Conservation (phyloP, 257 asterid genomes). For the Solanum lignicaule region DNA sequence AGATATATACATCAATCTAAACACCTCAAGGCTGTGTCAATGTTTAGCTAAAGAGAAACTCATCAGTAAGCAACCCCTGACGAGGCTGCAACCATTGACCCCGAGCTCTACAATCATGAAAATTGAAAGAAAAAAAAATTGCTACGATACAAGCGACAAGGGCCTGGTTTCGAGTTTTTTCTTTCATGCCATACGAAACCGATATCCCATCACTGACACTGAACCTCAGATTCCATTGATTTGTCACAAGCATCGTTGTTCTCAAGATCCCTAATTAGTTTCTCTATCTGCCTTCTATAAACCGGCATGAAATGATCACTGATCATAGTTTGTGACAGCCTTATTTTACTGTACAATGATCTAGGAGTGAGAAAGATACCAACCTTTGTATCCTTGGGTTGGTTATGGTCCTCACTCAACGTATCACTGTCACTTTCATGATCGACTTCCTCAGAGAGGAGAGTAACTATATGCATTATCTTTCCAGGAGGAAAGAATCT, state of each 20-base stretch:
- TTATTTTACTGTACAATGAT: slow-evolving; percentile 62
- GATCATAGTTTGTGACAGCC: slow-evolving; percentile 86
- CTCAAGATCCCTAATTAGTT: slow-evolving; percentile 55
- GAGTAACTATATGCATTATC: slow-evolving; percentile 83
- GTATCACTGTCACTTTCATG: slow-evolving; percentile 14
- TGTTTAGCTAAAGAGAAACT: background rate
- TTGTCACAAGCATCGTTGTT: slow-evolving; percentile 20
- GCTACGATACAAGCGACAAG: background rate
- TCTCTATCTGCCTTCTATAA: slow-evolving; percentile 74
- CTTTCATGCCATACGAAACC: background rate
- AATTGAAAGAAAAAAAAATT: background rate
- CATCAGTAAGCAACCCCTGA: background rate
- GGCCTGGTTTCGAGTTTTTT: background rate
- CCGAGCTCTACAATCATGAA: background rate
- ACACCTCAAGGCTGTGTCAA: background rate
- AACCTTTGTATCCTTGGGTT: slow-evolving; percentile 30
- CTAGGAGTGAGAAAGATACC: slow-evolving; percentile 74
- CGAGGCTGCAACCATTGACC: background rate
- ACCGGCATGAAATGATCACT: slow-evolving; percentile 96
- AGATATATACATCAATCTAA: background rate
- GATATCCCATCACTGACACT: background rate
- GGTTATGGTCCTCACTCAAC: slow-evolving; percentile 8
- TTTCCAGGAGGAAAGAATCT: slow-evolving; percentile 86
- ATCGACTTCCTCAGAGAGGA: slow-evolving; percentile 28
- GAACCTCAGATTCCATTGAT: background rate